phyloP scores from a whole-genome alignment of 2,329 filamentous ascomycete genomes.

The Plenodomus lindquistii region DNA sequence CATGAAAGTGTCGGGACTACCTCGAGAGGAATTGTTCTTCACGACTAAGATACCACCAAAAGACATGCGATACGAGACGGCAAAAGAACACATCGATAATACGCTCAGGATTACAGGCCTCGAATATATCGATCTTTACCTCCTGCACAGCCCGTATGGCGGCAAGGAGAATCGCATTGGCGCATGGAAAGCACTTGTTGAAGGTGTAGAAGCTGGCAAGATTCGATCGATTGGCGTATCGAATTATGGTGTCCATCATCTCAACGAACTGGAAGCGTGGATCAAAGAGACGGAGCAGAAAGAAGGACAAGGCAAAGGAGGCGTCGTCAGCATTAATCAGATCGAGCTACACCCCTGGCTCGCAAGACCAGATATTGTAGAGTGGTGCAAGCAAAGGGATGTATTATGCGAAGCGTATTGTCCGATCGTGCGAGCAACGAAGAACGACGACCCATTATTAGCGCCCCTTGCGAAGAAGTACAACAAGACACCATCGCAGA shows the following conservation, averaged over 20 bases:
- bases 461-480: slow-evolving; percentile 59
- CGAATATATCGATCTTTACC: slow-evolving; percentile 70
- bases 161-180: slow-evolving; percentile 55
- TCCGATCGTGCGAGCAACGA: slow-evolving; percentile 50
- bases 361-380: slow-evolving; percentile 73
- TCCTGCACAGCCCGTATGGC: slow-evolving; percentile 59
- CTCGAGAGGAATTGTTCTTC: slow-evolving; percentile 65
- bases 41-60: slow-evolving; percentile 72
- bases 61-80: slow-evolving; percentile 62
- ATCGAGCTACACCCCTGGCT: slow-evolving; percentile 88
- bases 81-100: slow-evolving; percentile 61
- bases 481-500: slow-evolving; percentile 61
- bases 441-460: slow-evolving; percentile 59
- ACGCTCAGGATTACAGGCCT: slow-evolving; percentile 59
- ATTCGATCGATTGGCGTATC: slow-evolving; percentile 58
- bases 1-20: slow-evolving; percentile 59
- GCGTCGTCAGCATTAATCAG: slow-evolving; percentile 80
- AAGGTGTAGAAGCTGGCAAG: slow-evolving; percentile 56
- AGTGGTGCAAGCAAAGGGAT: slow-evolving; percentile 68
- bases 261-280: slow-evolving; percentile 58
- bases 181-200: slow-evolving; percentile 59
- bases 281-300: slow-evolving; percentile 66
- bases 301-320: slow-evolving; percentile 65
- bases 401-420: slow-evolving; percentile 55
- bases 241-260: slow-evolving; percentile 60